Evolutionary conservation across 306 rosid species (phyloP).

Genomic region (Datisca glomerata): DNA sequence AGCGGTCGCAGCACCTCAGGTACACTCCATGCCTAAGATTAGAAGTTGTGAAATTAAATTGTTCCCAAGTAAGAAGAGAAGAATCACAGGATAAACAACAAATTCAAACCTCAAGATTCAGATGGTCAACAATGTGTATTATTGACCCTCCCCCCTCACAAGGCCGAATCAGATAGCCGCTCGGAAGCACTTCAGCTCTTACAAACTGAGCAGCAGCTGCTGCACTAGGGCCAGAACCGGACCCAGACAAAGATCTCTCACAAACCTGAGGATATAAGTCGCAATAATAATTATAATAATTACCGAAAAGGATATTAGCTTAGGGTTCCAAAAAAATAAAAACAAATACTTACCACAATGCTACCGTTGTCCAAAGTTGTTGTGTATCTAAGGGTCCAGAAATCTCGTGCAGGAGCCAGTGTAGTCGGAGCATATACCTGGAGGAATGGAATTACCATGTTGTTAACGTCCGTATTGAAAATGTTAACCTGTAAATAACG

Average conservation of each 20-base stretch:
- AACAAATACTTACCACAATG: constrained; percentile 55
- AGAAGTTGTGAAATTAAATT: not conserved
- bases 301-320: no score
- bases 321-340: no score
- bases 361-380: constrained; percentile 75
- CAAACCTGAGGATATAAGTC: constrained; percentile 43
- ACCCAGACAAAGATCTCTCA: constrained; percentile 90
- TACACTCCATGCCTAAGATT: constrained; percentile 76
- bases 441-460: constrained; percentile 10
- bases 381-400: constrained; percentile 96
- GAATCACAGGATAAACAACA: no score
- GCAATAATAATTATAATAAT: no score
- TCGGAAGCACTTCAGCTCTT: constrained; percentile 74
- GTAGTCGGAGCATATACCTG: constrained; percentile 91
- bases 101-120: constrained; percentile 74
- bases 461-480: no score
- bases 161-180: constrained; percentile 92
- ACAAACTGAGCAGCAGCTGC: constrained; percentile 69
- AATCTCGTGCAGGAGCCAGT: constrained; percentile 92
- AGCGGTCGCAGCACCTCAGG: constrained; percentile 94
- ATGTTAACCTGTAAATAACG: not conserved
- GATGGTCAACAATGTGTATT: constrained; percentile 89
- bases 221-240: constrained; percentile 74
- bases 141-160: constrained; percentile 98
- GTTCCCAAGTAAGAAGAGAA: not conserved